A percentile compares a stretch with the other conserved stretches of the same genome.
phyloP scores from a whole-genome alignment of 1,284 basidiomycete species.

The Puccinia horiana region DNA sequence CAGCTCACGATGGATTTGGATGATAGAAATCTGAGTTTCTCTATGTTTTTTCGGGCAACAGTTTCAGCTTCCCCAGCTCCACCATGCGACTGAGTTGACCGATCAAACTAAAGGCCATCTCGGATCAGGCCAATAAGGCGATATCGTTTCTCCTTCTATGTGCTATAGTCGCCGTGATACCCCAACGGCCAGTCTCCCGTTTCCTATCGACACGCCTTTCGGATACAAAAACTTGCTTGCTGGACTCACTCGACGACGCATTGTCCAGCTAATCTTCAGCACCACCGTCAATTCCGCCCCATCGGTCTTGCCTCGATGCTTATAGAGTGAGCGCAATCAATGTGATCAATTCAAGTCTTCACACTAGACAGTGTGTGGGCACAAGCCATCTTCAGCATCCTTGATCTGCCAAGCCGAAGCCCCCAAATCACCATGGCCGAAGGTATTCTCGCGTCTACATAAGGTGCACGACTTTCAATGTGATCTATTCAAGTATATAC shows the following conservation, averaged over 20 bases:
- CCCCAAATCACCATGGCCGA: too few species aligned
- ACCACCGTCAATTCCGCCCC: not conserved
- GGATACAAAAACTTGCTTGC: not conserved
- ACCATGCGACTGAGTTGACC: not conserved
- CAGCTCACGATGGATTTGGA: not conserved
- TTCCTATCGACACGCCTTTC: not conserved
- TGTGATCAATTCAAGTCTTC: not conserved
- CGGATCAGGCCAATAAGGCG: not conserved
- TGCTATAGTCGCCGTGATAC: not conserved
- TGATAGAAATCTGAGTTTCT: not conserved
- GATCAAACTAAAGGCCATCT: not conserved
- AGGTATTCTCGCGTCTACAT: too few species aligned
- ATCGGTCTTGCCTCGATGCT: not conserved
- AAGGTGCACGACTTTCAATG: too few species aligned
- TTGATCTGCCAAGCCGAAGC: too few species aligned
- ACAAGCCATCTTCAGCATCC: too few species aligned
- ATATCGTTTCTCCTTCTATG: not conserved
- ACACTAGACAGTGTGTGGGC: too few species aligned
- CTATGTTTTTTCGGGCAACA: not conserved
- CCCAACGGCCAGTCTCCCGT: not conserved
- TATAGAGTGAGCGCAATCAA: not conserved
- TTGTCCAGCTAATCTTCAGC: not conserved
- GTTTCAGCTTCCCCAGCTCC: not conserved
- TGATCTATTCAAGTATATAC: too few species aligned
- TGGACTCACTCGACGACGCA: not conserved